A percentile compares a stretch with the other conserved stretches of the same genome.
Evolutionary conservation across 2,329 filamentous ascomycete species (phyloP).

Genomic region (Colletotrichum higginsianum): DNA sequence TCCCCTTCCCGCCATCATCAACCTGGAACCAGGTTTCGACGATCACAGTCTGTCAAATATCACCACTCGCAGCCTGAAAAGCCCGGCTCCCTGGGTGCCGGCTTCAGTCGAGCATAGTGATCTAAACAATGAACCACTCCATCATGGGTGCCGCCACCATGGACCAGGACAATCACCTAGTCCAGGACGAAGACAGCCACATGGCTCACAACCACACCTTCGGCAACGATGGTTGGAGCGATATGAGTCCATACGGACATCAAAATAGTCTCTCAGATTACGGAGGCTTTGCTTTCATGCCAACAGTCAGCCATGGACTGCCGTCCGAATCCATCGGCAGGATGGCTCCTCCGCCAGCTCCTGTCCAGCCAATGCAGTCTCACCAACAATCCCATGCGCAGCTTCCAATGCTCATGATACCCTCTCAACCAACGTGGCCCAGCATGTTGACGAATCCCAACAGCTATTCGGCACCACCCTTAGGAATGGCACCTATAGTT

Average conservation of each 20-base stretch:
- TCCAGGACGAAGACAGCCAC: constrained; percentile 54
- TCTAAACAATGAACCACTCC: constrained; percentile 60
- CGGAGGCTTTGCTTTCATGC: constrained; percentile 71
- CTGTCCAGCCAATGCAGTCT: constrained; percentile 57
- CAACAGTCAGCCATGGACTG: constrained; percentile 62
- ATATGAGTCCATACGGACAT: constrained; percentile 72
- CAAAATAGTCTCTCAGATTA: constrained; percentile 81
- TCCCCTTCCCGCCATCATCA: constrained; percentile 34
- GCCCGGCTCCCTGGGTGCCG: constrained; percentile 14
- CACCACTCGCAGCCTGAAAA: constrained; percentile 16
- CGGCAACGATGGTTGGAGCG: constrained; percentile 67
- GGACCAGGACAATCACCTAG: constrained; percentile 62
- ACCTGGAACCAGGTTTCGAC: constrained; percentile 34
- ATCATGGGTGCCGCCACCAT: constrained; percentile 62
- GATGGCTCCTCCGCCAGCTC: constrained; percentile 73
- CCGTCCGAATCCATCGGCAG: constrained; percentile 65
- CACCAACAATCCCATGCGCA: constrained; percentile 61
- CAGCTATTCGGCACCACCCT: constrained; percentile 72
- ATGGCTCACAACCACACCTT: constrained; percentile 56
- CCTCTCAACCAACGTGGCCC: constrained; percentile 79
- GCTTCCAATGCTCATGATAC: constrained; percentile 81
- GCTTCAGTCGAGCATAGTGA: constrained; percentile 22
- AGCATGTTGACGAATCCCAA: constrained; percentile 84
- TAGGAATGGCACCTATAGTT: constrained; percentile 71
- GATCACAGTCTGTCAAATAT: constrained; percentile 13